Conservation (phyloP, 2,329 filamentous ascomycete species). For the Saccharata proteae region DNA sequence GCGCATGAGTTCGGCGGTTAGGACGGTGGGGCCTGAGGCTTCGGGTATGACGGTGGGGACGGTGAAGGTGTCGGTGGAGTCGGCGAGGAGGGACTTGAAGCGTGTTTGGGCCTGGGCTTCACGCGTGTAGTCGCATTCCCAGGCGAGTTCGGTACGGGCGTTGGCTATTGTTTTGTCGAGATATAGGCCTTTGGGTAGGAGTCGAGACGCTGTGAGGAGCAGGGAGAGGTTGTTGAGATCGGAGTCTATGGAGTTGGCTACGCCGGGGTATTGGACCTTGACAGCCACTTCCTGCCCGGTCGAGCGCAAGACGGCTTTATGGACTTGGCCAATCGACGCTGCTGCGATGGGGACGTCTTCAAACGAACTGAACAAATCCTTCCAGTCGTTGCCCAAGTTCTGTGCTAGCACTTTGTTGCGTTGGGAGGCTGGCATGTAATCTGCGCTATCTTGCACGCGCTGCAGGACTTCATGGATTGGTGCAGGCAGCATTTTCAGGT, state of each 20-base stretch:
- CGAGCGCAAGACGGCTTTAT: constrained; percentile 67
- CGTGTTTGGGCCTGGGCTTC: constrained; percentile 71
- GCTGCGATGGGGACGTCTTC: constrained; percentile 88
- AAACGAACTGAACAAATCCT: constrained; percentile 69
- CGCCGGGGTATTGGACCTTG: constrained; percentile 95
- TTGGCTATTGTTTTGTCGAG: constrained; percentile 97
- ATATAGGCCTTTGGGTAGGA: constrained; percentile 84
- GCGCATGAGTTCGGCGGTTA: constrained; percentile 87
- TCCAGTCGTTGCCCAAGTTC: constrained; percentile 77
- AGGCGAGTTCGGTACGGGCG: constrained; percentile 77
- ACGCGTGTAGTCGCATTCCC: constrained; percentile 92
- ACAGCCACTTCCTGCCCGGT: constrained; percentile 72
- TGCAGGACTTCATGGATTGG: constrained; percentile 83
- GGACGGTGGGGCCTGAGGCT: constrained; percentile 72
- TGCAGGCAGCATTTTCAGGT: constrained; percentile 83
- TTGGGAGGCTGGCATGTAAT: constrained; percentile 96
- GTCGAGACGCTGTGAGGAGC: constrained; percentile 76
- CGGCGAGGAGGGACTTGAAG: constrained; percentile 65
- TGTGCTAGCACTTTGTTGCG: constrained; percentile 68
- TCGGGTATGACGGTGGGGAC: constrained; percentile 69
- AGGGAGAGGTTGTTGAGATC: constrained; percentile 89
- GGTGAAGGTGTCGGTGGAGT: constrained; percentile 60
- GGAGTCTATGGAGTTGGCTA: constrained; percentile 90
- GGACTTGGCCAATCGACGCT: constrained; percentile 93
- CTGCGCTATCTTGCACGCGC: constrained; percentile 87